These are phyloP conservation scores for Phytophthora europaea DNA, from an alignment of 352 stramenopile species.

Conservation along the genomic window DNA sequence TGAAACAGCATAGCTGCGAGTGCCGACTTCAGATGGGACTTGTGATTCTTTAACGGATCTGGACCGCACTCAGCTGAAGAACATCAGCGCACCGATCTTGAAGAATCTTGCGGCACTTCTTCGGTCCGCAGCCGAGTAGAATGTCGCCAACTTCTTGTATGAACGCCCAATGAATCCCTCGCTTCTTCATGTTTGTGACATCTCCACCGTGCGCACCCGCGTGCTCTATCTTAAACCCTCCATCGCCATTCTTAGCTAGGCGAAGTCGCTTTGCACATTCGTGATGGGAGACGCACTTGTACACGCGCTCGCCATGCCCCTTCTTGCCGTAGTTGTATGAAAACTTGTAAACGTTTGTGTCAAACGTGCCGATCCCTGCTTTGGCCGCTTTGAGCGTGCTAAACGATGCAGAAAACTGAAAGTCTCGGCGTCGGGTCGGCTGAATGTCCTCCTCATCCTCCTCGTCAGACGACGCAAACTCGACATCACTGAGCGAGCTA, in stretches of 20 bases:
- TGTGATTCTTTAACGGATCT: not conserved
- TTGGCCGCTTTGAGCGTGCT: not conserved
- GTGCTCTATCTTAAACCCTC: not conserved
- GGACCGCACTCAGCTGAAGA: not conserved
- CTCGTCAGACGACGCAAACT: not conserved
- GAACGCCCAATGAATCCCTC: not conserved
- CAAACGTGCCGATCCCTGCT: not conserved
- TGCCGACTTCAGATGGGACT: not conserved
- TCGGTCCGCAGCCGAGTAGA: not conserved
- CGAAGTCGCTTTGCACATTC: not conserved
- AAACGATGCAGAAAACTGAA: not conserved
- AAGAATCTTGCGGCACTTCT: not conserved
- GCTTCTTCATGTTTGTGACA: not conserved
- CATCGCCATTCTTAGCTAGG: not conserved
- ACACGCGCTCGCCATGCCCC: not conserved
- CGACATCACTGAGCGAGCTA: not conserved
- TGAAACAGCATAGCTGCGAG: not conserved
- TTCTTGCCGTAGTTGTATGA: not conserved
- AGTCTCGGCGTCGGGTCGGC: not conserved
- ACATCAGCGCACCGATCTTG: not conserved
- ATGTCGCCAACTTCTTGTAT: not conserved
- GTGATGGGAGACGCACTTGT: not conserved
- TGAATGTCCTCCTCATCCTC: not conserved
- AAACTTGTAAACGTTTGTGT: not conserved
- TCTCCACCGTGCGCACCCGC: not conserved